A percentile compares a stretch with the other conserved stretches of the same genome.
Evolutionary conservation across 2,329 filamentous ascomycete genomes (phyloP).

Genomic region (Ophiocordyceps unilateralis): DNA sequence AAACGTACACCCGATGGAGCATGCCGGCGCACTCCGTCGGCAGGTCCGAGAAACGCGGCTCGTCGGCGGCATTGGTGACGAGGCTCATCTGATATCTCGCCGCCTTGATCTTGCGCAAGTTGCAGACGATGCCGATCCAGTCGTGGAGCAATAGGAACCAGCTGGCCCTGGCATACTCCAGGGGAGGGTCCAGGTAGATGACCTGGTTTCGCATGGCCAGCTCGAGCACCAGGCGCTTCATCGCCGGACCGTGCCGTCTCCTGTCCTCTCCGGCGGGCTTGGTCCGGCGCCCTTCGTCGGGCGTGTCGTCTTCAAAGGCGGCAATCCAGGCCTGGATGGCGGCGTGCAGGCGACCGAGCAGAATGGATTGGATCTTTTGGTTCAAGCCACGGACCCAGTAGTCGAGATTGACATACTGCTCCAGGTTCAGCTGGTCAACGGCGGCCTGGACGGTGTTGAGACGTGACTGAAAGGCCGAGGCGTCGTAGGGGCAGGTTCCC

Average conservation of each 20-base stretch:
- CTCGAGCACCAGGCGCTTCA: conserved; percentile 68
- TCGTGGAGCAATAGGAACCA: conserved; percentile 89
- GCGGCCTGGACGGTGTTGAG: conserved; percentile 77
- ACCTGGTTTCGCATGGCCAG: conserved; percentile 97
- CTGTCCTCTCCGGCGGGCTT: conserved; percentile 25
- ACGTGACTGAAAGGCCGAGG: conserved; percentile 59
- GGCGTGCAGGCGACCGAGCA: conserved; percentile 66
- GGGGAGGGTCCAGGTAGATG: conserved; percentile 85
- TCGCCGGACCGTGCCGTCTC: conserved; percentile 39
- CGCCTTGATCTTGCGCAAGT: conserved; percentile 84
- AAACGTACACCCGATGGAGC: conserved; percentile 63
- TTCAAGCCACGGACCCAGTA: conserved; percentile 87
- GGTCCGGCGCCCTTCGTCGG: conserved; percentile 35
- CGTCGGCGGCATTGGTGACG: conserved; percentile 45
- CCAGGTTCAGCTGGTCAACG: conserved; percentile 90
- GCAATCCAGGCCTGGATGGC: conserved; percentile 79
- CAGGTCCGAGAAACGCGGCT: conserved; percentile 66
- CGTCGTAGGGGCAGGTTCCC: conserved; percentile 67
- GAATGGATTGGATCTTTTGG: conserved; percentile 59
- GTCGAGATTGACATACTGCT: conserved; percentile 85
- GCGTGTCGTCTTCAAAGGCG: conserved; percentile 53
- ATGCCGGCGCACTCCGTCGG: conserved; percentile 68
- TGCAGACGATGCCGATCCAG: conserved; percentile 87
- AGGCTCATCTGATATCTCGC: conserved; percentile 85
- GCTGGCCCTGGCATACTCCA: conserved; percentile 79